Base-by-base conservation (phyloP, 2,329 filamentous ascomycete species). In the Neocucurbitaria cava region DNA sequence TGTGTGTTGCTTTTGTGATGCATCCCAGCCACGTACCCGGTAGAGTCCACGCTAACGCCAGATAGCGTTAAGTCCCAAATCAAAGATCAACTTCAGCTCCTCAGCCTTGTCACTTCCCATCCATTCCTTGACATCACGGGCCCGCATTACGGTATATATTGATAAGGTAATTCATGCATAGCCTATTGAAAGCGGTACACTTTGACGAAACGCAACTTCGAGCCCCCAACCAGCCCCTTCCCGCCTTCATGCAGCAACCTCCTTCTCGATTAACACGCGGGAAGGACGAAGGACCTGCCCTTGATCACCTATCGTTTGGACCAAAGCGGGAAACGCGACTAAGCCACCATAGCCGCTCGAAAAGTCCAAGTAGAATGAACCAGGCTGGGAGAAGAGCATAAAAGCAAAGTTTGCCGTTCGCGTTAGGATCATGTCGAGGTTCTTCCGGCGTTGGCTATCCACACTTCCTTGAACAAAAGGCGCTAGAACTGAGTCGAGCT, bases 361-460 rank as follows among this genome's bases (percentile, higher is more conserved):
- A 24, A 71, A 74, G 5, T 70, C 63, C 23, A 75, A 73, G 1
- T 48, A 36, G 38, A 67, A 75, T 5, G 56, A 58, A 6, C 66
- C 65, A 18, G 70, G 72, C 46, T 75, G 72, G 15, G 38, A 40
- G 20, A 40, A 40, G 20, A 75, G 54, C 3, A 71, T 31, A 18
- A 67, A 70, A 9, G 65, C 69, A 21, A 72, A 58, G 8, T 61
- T 57, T 7, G 69, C 65, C 13, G 69, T 61, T 11, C 66, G 68
- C 23, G 61, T 60, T 15, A 73, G 48, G 10, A 75, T 70, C 59
- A 69, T 64, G 39, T 72, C 60, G 15, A 75, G 47, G 47, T 75
- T 73, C 21, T 52, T 59, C 2, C 51, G 52, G 1, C 72, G 61
- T 41, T 68, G 51, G 6, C 48, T 54, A 23, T 68, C 55, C n/a